Percentiles rank a stretch among this genome's conserved stretches.
These are phyloP conservation scores for Colletotrichum agaves DNA, from an alignment of 2,329 filamentous ascomycete genomes.

Conservation along the genomic window DNA sequence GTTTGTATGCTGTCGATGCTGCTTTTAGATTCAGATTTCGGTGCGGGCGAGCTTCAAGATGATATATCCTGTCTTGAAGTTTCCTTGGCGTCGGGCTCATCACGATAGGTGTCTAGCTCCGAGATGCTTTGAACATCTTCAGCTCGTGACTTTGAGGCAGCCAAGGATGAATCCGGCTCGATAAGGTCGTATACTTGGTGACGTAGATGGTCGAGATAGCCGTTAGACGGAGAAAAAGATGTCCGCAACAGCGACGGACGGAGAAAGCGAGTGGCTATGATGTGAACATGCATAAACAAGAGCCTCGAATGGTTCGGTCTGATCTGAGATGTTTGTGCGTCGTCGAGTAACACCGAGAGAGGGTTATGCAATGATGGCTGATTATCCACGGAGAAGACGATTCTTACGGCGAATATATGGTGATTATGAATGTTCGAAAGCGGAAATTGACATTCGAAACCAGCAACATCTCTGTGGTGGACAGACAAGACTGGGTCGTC, in stretches of 20 bases:
- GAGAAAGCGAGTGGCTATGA: conserved; percentile 14
- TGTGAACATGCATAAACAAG: conserved; percentile 16
- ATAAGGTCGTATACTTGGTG: conserved; percentile 4
- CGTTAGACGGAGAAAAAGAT: background rate
- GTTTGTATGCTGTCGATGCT: conserved; percentile 8
- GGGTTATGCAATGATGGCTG: background rate
- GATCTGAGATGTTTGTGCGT: conserved; percentile 2
- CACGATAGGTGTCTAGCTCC: background rate
- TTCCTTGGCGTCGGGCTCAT: background rate
- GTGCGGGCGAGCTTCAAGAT: conserved; percentile 6
- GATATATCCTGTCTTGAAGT: conserved; percentile 19
- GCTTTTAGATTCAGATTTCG: background rate
- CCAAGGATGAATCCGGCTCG: background rate
- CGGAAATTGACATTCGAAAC: conserved; percentile 2
- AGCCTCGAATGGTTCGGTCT: background rate
- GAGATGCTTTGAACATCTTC: background rate
- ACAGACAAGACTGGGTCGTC: background rate
- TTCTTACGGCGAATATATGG: conserved; percentile 3
- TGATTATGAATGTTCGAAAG: background rate
- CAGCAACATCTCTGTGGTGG: background rate
- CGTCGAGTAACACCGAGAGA: background rate
- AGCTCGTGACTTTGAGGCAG: background rate
- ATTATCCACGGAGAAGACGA: background rate
- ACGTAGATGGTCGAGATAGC: conserved; percentile 30
- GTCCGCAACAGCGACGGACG: background rate